These are phyloP conservation scores for Lentinula lateritia DNA, from an alignment of 768 basidiomycete genomes.

Conservation along the genomic window DNA sequence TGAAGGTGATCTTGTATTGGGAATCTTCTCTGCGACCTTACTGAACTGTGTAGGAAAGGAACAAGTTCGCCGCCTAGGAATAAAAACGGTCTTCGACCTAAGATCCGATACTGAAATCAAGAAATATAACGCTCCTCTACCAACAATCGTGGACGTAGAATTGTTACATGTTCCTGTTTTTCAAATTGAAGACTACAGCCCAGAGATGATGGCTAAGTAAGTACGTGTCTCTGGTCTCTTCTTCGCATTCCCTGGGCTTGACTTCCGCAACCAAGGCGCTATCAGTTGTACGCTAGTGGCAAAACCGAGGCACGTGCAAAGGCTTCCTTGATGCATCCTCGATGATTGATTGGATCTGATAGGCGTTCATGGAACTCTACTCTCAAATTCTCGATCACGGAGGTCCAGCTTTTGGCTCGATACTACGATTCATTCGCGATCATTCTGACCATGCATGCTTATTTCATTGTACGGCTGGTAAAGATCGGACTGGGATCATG, in stretches of 20 bases:
- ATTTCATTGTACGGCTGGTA: slow-evolving; percentile 84
- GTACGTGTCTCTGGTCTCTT: slow-evolving; percentile 34
- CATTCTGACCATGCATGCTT: slow-evolving; percentile 57
- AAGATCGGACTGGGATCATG: slow-evolving; percentile 75
- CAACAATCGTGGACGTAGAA: slow-evolving; percentile 57
- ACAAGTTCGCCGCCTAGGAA: slow-evolving; percentile 53
- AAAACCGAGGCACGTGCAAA: slow-evolving; percentile 60
- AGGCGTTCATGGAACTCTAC: slow-evolving; percentile 81
- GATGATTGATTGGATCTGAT: background rate
- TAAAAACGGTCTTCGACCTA: slow-evolving; percentile 69
- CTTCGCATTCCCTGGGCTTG: background rate
- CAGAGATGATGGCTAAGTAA: slow-evolving; percentile 79
- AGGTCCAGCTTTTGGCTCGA: slow-evolving; percentile 59
- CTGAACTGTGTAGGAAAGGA: slow-evolving; percentile 40
- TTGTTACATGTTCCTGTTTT: slow-evolving; percentile 63
- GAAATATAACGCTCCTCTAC: slow-evolving; percentile 65
- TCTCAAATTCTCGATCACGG: slow-evolving; percentile 77
- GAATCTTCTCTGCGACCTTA: background rate
- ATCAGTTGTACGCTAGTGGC: slow-evolving; percentile 71
- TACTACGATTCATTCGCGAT: slow-evolving; percentile 72
- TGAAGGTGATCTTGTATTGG: slow-evolving; percentile 40
- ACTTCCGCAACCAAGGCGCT: slow-evolving; percentile 39
- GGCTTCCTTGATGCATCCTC: background rate
- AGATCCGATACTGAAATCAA: slow-evolving; percentile 75
- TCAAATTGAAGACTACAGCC: slow-evolving; percentile 72